Evolutionary conservation across 1,284 basidiomycete genomes (phyloP).

Genomic region (Cystobasidiaceae sp.): DNA sequence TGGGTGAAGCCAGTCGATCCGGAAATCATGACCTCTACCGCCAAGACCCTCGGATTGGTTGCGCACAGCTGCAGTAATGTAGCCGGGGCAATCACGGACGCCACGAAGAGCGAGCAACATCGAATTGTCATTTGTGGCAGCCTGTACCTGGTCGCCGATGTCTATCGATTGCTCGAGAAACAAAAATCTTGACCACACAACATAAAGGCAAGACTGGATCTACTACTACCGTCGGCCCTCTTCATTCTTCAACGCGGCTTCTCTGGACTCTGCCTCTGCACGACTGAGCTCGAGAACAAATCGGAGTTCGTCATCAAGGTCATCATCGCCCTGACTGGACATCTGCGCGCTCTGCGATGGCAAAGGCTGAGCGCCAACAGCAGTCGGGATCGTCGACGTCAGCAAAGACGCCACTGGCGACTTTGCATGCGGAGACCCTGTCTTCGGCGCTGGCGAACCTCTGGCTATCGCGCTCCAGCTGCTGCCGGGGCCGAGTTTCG

Average conservation of each 20-base stretch:
- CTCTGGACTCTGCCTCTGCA: slow-evolving; percentile 35
- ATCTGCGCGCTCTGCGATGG: no score
- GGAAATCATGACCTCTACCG: slow-evolving; percentile 52
- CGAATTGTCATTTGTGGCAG: slow-evolving; percentile 77
- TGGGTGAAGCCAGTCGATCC: slow-evolving; percentile 69
- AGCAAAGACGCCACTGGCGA: neutral
- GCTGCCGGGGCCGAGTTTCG: slow-evolving; percentile 35
- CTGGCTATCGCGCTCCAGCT: neutral
- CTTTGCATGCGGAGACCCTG: neutral
- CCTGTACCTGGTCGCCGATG: slow-evolving; percentile 81
- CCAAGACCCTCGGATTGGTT: slow-evolving; percentile 47
- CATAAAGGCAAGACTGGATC: no score
- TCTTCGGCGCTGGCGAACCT: neutral
- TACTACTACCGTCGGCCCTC: no score
- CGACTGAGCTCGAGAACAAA: slow-evolving; percentile 40
- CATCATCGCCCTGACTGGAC: slow-evolving; percentile 12
- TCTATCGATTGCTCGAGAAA: slow-evolving; percentile 56
- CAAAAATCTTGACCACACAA: neutral
- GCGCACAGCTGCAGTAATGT: slow-evolving; percentile 32
- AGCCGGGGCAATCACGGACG: slow-evolving; percentile 35
- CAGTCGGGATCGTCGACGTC: neutral
- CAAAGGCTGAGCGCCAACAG: neutral
- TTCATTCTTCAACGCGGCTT: neutral
- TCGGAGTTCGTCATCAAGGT: slow-evolving; percentile 36
- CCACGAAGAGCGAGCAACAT: slow-evolving; percentile 41